A percentile compares a stretch with the other conserved stretches of the same genome.
These are phyloP conservation scores for Schoenoplectus tabernaemontani DNA, from an alignment of 202 grass and related monocot species.

Conservation along the genomic window DNA sequence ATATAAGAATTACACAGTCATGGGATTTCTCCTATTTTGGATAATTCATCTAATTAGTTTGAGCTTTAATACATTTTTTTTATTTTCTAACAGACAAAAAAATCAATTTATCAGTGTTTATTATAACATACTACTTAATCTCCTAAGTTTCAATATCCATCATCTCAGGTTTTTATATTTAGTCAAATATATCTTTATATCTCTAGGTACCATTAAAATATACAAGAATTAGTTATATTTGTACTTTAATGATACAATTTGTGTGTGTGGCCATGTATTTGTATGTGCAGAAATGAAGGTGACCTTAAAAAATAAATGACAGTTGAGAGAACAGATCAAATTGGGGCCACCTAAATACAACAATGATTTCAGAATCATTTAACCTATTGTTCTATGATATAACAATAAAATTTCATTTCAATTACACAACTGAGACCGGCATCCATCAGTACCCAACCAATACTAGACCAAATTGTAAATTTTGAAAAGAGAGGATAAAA, in stretches of 20 bases:
- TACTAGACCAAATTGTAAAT: not conserved
- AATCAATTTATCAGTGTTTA: too few species aligned
- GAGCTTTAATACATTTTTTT: too few species aligned
- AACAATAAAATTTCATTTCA: not conserved
- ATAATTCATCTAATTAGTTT: too few species aligned
- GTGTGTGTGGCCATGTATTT: not conserved
- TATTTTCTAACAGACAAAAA: too few species aligned
- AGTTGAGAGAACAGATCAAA: constrained; percentile 59
- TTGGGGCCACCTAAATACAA: constrained; percentile 65
- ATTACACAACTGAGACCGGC: not conserved
- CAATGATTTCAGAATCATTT: constrained; percentile 58
- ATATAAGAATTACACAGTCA: too few species aligned
- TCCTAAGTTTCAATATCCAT: too few species aligned
- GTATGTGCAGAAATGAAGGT: not conserved
- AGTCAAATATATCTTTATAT: too few species aligned
- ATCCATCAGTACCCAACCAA: not conserved
- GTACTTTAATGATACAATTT: not conserved
- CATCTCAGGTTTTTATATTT: too few species aligned
- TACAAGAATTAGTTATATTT: too few species aligned
- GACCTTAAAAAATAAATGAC: constrained; percentile 93
- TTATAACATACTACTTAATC: too few species aligned
- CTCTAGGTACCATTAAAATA: not conserved
- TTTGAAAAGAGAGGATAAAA: not conserved
- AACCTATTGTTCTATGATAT: constrained; percentile 81
- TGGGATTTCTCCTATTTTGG: too few species aligned